These are phyloP conservation scores for Phtheirospermum japonicum DNA, from an alignment of 257 asterid species.

Conservation along the genomic window DNA sequence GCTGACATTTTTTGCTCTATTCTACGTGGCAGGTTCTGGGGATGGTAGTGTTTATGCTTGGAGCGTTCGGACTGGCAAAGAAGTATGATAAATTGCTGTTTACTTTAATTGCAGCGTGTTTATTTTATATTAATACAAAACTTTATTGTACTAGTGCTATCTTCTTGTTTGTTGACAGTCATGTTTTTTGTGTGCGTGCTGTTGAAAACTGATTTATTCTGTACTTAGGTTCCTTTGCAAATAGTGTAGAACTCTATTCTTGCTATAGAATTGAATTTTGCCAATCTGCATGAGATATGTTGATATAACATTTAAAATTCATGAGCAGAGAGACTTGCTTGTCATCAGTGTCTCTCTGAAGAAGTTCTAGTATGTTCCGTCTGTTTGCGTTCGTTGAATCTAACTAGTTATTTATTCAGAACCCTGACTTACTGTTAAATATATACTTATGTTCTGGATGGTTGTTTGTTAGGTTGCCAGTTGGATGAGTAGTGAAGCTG, in stretches of 20 bases:
- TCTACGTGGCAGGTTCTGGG: conserved; percentile 74
- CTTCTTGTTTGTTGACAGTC: background rate
- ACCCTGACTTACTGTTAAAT: background rate
- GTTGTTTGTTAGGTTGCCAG: conserved; percentile 66
- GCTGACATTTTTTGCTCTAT: conserved; percentile 28
- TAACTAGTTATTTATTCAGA: background rate
- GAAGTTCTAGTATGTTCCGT: conserved; percentile 3
- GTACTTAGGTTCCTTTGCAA: background rate
- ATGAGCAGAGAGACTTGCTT: background rate
- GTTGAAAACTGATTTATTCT: conserved; percentile 1
- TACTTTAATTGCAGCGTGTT: conserved; percentile 6
- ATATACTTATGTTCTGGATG: conserved; percentile 11
- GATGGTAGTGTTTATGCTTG: conserved; percentile 95
- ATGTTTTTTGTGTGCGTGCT: conserved; percentile 10
- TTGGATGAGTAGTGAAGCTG: conserved; percentile 91
- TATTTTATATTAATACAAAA: background rate
- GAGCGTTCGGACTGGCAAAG: conserved; percentile 95
- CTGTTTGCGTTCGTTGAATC: conserved; percentile 2
- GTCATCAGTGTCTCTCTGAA: conserved; percentile 1
- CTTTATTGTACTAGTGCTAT: conserved; percentile 10
- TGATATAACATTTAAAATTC: background rate
- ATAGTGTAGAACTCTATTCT: background rate
- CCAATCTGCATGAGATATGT: too few species aligned
- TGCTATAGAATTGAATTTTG: background rate
- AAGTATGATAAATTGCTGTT: conserved; percentile 43